These are phyloP conservation scores for Sungouiella blattae DNA, from an alignment of 805 yeast genomes.

Conservation along the genomic window DNA sequence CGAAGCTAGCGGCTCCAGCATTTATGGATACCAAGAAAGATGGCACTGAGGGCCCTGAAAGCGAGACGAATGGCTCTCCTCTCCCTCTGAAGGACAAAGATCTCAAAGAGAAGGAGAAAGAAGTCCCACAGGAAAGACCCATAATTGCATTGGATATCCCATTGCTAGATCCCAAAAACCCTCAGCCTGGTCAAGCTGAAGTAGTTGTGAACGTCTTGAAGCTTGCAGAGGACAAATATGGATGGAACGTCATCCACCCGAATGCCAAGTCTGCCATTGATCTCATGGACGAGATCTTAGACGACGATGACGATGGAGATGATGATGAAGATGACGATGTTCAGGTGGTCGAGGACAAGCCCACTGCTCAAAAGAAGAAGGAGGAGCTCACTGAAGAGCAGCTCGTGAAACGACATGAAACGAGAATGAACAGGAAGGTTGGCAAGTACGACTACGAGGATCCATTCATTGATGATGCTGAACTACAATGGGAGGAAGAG, in stretches of 20 bases:
- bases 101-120: slow-evolving; percentile 11
- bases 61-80: neutral
- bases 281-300: slow-evolving; percentile 46
- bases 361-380: slow-evolving; percentile 16
- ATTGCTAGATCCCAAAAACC: slow-evolving; percentile 41
- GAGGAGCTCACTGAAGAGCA: slow-evolving; percentile 37
- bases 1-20: slow-evolving; percentile 15
- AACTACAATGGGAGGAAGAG: slow-evolving; percentile 88
- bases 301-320: slow-evolving; percentile 47
- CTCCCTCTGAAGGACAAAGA: neutral
- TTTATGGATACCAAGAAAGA: slow-evolving; percentile 13
- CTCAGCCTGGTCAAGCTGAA: slow-evolving; percentile 56
- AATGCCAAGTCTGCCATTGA: slow-evolving; percentile 57
- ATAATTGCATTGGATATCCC: slow-evolving; percentile 57
- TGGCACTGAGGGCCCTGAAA: neutral
- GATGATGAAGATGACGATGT: slow-evolving; percentile 39
- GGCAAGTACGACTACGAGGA: slow-evolving; percentile 91
- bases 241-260: slow-evolving; percentile 70
- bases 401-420: slow-evolving; percentile 42
- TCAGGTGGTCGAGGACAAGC: slow-evolving; percentile 11
- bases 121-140: slow-evolving; percentile 26
- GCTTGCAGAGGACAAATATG: slow-evolving; percentile 80
- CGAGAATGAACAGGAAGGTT: slow-evolving; percentile 62
- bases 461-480: slow-evolving; percentile 96
- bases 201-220: slow-evolving; percentile 68